These are phyloP conservation scores for Alternaria longipes DNA, from an alignment of 2,329 filamentous ascomycete species.

Conservation along the genomic window DNA sequence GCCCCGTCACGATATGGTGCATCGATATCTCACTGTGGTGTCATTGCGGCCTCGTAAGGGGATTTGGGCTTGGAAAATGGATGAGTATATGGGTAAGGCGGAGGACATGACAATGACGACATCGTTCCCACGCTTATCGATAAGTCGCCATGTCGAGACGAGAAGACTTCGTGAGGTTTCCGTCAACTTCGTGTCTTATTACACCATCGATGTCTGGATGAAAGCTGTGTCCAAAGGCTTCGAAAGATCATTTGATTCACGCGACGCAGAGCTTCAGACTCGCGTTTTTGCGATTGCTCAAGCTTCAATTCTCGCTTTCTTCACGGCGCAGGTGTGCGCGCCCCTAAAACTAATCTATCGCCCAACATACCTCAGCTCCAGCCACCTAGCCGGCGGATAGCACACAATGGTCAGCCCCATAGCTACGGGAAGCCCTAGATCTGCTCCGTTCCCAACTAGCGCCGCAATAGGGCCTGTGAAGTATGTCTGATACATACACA, in stretches of 20 bases:
- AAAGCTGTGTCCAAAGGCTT: not conserved
- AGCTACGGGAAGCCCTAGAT: constrained; percentile 63
- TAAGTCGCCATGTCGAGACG: not conserved
- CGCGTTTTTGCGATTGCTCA: not conserved
- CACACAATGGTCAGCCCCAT: constrained; percentile 62
- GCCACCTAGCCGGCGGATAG: constrained; percentile 63
- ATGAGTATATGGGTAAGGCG: not conserved
- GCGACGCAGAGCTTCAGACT: not conserved
- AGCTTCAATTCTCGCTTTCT: not conserved
- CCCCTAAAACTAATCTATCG: constrained; percentile 11
- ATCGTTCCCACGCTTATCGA: not conserved
- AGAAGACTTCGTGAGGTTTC: not conserved
- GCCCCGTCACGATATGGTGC: not conserved
- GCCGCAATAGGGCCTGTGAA: constrained; percentile 34
- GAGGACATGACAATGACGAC: not conserved
- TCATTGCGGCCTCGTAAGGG: not conserved
- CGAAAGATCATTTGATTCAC: not conserved
- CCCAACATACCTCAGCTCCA: constrained; percentile 54
- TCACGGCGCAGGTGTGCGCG: not conserved
- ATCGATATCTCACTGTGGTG: not conserved
- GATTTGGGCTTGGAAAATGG: not conserved
- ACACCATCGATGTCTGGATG: not conserved
- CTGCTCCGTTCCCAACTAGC: constrained; percentile 56
- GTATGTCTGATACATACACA: constrained; percentile 14
- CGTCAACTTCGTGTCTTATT: not conserved